phyloP scores from a whole-genome alignment of 2,329 filamentous ascomycete species.

The Leptographium galeiforme region DNA sequence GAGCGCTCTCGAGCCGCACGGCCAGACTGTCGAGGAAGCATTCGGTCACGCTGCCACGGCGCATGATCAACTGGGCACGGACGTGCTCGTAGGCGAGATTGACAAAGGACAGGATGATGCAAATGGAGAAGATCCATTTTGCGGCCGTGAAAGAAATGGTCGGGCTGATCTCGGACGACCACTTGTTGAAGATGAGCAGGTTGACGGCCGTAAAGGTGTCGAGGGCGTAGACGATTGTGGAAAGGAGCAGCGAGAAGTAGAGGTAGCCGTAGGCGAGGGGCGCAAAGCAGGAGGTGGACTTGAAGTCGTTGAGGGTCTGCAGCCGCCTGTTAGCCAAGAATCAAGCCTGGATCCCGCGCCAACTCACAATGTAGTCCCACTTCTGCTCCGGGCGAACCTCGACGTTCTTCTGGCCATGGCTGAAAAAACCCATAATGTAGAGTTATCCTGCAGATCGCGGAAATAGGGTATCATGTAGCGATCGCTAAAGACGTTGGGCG shows the following conservation, averaged over 20 bases:
- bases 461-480: neutral
- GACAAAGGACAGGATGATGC: slow-evolving; percentile 81
- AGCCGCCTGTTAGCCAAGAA: neutral
- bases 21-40: slow-evolving; percentile 84
- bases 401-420: slow-evolving; percentile 45
- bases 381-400: slow-evolving; percentile 71
- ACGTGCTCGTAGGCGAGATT: slow-evolving; percentile 72
- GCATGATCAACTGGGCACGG: slow-evolving; percentile 68
- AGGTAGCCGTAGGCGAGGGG: slow-evolving; percentile 74
- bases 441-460: neutral
- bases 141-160: slow-evolving; percentile 65
- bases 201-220: slow-evolving; percentile 92
- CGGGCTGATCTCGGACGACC: slow-evolving; percentile 74
- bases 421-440: slow-evolving; percentile 48
- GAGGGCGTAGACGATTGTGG: slow-evolving; percentile 72
- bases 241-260: slow-evolving; percentile 66
- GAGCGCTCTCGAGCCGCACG: slow-evolving; percentile 69
- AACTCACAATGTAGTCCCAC: slow-evolving; percentile 80
- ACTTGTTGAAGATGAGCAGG: slow-evolving; percentile 74
- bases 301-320: slow-evolving; percentile 59
- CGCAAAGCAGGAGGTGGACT: slow-evolving; percentile 62
- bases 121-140: slow-evolving; percentile 90
- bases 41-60: slow-evolving; percentile 73
- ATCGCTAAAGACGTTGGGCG: neutral
- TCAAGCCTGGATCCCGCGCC: neutral